These are phyloP conservation scores for Entelexis sorbosivorans DNA, from an alignment of 1,139 yeast species.

Conservation along the genomic window DNA sequence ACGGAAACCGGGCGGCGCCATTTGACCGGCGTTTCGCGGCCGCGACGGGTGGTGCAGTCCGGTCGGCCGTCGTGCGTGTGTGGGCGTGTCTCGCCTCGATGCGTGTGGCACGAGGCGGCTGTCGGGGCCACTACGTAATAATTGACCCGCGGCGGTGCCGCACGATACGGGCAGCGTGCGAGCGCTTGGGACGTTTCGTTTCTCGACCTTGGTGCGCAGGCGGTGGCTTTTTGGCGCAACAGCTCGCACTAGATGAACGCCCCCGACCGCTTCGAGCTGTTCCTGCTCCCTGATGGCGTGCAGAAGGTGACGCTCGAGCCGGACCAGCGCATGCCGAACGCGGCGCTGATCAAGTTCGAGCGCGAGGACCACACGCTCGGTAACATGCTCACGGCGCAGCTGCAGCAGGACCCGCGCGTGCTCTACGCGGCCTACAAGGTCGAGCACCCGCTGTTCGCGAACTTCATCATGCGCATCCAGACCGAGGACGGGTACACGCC, in stretches of 20 bases:
- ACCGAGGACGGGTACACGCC: slow-evolving; percentile 94
- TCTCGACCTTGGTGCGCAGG: not conserved
- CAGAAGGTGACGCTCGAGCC: slow-evolving; percentile 79
- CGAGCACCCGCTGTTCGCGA: slow-evolving; percentile 94
- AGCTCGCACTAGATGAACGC: slow-evolving; percentile 58
- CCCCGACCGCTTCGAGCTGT: slow-evolving; percentile 95
- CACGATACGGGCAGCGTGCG: not conserved
- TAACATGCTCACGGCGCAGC: slow-evolving; percentile 74
- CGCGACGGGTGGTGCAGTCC: too few relatives aligned
- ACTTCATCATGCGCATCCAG: slow-evolving; percentile 84
- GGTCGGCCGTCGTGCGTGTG: not conserved
- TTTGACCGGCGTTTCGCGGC: too few relatives aligned
- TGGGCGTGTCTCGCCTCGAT: not conserved
- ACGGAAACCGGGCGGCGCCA: too few relatives aligned
- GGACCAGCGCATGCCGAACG: slow-evolving; percentile 90
- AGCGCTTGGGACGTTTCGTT: not conserved
- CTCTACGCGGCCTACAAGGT: slow-evolving; percentile 94
- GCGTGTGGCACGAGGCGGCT: not conserved
- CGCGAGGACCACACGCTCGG: slow-evolving; percentile 97
- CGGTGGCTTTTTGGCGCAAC: not conserved
- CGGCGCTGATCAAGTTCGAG: slow-evolving; percentile 83
- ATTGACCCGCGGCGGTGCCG: not conserved
- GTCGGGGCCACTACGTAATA: not conserved
- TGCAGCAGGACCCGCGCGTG: slow-evolving; percentile 75
- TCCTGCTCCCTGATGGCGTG: slow-evolving; percentile 94